Base-by-base conservation (phyloP, 2,329 filamentous ascomycete genomes). In the Hymenotorrendiella dingleyae region DNA sequence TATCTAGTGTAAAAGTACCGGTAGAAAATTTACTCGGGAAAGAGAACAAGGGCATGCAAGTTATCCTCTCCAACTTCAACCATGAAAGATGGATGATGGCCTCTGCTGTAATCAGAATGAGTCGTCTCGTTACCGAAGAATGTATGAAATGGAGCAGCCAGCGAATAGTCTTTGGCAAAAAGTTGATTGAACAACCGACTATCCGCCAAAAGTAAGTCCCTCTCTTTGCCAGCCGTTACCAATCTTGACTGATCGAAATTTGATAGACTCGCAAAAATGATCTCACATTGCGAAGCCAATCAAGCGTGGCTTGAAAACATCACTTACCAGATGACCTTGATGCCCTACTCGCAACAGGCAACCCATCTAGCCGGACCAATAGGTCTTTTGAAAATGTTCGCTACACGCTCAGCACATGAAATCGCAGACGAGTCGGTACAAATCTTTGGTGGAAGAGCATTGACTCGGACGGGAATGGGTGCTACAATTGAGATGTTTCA, bases 111-210 rank as follows among this genome's bases (percentile, higher is more conserved):
- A 72, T 82, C 46, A 80, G 84, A 38, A 72, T 75, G 64, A 78
- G 73, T 41, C 76, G 86, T 49, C 74, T 74, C 1, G 76, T 91
- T 11, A 80, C 87, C 10, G 86, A 94, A 63, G 87, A 94, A 61
- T 91, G 81, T 56, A 68, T 94, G 50, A 93, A 93, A 63, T 95
- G 89, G 88, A 74, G 81, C 23, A 87, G 93, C 68, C 89, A 94
- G 67, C 81, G 87, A 37, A 72, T 89, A 20, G 86, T 94, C 52
- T 93, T 93, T 61, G 79, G 79, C 60, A 91, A 91, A 71, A 81
- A 81, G 21, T 73, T 94, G 29, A 83, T 91, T 52, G 81, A 88
- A 57, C 86, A 94, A 59, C 85, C 87, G 19, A 85, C 87, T 33
- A 90, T 94, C 56, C 76, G 82, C 16, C 81, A 86, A 58, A 94